These are phyloP conservation scores for Striga asiatica DNA, from an alignment of 257 asterid genomes.

Conservation along the genomic window DNA sequence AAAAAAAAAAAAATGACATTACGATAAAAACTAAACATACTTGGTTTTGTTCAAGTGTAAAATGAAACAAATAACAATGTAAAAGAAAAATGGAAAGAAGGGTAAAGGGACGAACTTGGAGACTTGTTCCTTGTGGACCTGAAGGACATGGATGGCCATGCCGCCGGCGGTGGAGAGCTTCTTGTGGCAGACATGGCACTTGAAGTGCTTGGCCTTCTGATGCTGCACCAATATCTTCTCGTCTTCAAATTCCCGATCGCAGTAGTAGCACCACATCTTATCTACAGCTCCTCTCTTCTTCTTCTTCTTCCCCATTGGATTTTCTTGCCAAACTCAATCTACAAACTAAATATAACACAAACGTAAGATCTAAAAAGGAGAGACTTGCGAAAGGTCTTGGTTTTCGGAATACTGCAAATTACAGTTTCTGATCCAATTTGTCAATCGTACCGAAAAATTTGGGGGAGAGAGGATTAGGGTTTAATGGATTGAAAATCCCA, in stretches of 20 bases:
- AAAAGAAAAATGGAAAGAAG: not conserved
- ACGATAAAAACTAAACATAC: too few species aligned
- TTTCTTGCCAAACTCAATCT: too few species aligned
- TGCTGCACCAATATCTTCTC: constrained; percentile 97
- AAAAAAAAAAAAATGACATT: too few species aligned
- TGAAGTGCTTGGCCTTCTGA: constrained; percentile 95
- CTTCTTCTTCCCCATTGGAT: constrained; percentile 86
- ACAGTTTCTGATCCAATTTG: too few species aligned
- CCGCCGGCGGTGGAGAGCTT: constrained; percentile 96
- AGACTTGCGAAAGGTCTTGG: too few species aligned
- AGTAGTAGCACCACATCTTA: constrained; percentile 88
- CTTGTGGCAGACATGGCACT: constrained; percentile 95
- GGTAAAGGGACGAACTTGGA: constrained; percentile 31
- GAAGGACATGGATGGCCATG: constrained; percentile 91
- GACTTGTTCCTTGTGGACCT: constrained; percentile 93
- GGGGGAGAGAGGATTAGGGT: too few species aligned
- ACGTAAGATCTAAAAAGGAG: too few species aligned
- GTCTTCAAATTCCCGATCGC: constrained; percentile 94
- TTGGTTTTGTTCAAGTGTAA: too few species aligned
- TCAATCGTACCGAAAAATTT: too few species aligned
- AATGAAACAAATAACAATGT: not conserved
- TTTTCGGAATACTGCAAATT: too few species aligned
- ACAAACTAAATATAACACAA: too few species aligned
- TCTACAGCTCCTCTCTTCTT: constrained; percentile 67
- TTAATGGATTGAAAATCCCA: too few species aligned